These are phyloP conservation scores for Abortiporus biennis DNA, from an alignment of 1,284 basidiomycete species.

Conservation along the genomic window DNA sequence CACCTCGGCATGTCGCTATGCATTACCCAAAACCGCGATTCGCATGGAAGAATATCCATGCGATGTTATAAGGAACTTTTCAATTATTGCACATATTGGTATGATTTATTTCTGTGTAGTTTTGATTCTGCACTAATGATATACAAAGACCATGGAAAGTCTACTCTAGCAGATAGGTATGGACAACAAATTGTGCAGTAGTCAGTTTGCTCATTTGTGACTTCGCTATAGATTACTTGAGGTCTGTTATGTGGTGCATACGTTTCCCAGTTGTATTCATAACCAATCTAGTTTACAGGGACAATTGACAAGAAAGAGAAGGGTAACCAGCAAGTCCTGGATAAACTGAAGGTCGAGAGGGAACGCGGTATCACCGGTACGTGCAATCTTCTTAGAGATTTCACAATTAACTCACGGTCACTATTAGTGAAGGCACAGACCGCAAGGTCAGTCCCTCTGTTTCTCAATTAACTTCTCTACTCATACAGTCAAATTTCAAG, in stretches of 20 bases:
- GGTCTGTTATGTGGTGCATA: constrained; percentile 29
- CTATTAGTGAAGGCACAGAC: constrained; percentile 82
- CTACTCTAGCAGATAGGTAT: constrained; percentile 83
- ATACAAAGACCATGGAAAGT: constrained; percentile 80
- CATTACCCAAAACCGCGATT: constrained; percentile 26
- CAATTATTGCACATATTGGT: constrained; percentile 93
- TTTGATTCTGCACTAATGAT: neutral
- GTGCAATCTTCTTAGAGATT: constrained; percentile 13
- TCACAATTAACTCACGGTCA: constrained; percentile 6
- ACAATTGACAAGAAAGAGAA: constrained; percentile 68
- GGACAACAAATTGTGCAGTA: constrained; percentile 16
- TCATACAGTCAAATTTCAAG: constrained; percentile 31
- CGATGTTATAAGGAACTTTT: constrained; percentile 84
- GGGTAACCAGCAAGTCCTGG: constrained; percentile 86
- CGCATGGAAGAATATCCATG: constrained; percentile 69
- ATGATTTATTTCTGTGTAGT: constrained; percentile 3
- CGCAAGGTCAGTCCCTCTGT: constrained; percentile 51
- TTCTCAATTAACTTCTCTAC: neutral
- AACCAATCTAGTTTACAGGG: constrained; percentile 68
- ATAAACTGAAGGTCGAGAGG: constrained; percentile 94
- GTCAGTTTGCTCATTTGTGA: neutral
- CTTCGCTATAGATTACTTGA: constrained; percentile 53
- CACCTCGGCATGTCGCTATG: constrained; percentile 24
- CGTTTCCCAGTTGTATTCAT: constrained; percentile 11
- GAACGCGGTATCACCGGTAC: constrained; percentile 91